Conservation (phyloP, 2,329 filamentous ascomycete genomes). For the Aspergillus clavatus region DNA sequence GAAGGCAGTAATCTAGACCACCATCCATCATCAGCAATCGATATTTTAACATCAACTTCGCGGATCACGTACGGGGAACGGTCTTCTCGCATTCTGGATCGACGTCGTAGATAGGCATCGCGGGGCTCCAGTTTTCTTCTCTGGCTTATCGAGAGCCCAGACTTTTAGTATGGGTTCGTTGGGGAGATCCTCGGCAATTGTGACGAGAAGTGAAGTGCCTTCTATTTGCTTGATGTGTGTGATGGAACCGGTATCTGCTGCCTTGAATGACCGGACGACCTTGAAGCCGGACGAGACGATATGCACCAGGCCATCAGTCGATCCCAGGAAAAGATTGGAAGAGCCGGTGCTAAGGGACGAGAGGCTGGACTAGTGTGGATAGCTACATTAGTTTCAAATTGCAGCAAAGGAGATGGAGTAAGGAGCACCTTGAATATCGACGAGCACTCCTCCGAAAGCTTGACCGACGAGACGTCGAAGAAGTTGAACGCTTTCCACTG, state of each 20-base stretch:
- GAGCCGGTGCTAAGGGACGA: slow-evolving; percentile 81
- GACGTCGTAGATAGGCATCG: slow-evolving; percentile 80
- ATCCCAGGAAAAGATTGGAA: slow-evolving; percentile 84
- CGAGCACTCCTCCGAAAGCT: slow-evolving; percentile 71
- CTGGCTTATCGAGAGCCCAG: slow-evolving; percentile 91
- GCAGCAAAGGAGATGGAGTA: slow-evolving; percentile 20
- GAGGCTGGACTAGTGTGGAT: slow-evolving; percentile 55
- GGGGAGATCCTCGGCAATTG: slow-evolving; percentile 74
- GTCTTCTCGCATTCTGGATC: slow-evolving; percentile 84
- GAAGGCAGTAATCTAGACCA: slow-evolving; percentile 66
- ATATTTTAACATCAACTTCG: neutral
- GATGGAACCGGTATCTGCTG: slow-evolving; percentile 69
- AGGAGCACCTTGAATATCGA: slow-evolving; percentile 69
- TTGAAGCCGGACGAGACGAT: slow-evolving; percentile 87
- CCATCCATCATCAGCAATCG: slow-evolving; percentile 1
- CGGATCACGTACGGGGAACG: slow-evolving; percentile 67
- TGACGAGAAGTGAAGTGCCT: slow-evolving; percentile 79
- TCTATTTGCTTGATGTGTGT: slow-evolving; percentile 91
- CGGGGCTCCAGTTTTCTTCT: slow-evolving; percentile 88
- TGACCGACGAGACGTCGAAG: slow-evolving; percentile 88
- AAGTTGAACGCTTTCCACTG: slow-evolving; percentile 99
- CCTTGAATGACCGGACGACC: slow-evolving; percentile 77
- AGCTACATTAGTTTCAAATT: slow-evolving; percentile 1
- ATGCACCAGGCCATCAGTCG: slow-evolving; percentile 76
- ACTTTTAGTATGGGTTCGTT: slow-evolving; percentile 88